These are phyloP conservation scores for Sextonia rubra DNA, from an alignment of 164 flowering plant genomes.

Conservation along the genomic window DNA sequence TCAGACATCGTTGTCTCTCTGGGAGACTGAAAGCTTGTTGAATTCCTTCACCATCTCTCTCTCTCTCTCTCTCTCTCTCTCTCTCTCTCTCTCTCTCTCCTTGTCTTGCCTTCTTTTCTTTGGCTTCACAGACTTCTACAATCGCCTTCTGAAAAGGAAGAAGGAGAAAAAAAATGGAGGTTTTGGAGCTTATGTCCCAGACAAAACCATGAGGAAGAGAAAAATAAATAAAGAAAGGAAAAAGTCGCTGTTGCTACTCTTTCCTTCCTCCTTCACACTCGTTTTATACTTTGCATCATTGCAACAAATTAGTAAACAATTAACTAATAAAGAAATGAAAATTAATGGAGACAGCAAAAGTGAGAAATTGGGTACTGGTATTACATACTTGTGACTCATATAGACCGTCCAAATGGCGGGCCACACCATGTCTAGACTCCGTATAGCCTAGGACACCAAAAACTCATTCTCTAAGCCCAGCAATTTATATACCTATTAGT, in stretches of 20 bases:
- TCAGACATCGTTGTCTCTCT: background rate
- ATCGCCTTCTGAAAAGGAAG: background rate
- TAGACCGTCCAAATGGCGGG: background rate
- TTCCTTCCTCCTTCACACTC: background rate
- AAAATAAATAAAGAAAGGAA: background rate
- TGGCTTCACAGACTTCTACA: background rate
- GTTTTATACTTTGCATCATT: too few species aligned
- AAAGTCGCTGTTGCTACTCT: background rate
- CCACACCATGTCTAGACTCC: background rate
- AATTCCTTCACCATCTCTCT: background rate
- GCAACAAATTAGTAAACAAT: background rate
- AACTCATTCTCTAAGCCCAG: too few species aligned
- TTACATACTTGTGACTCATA: background rate
- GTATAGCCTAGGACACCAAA: too few species aligned
- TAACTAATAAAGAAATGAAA: background rate
- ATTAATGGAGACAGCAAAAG: background rate
- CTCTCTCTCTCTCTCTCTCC: slow-evolving; percentile 12
- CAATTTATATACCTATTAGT: too few species aligned
- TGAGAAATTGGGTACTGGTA: background rate
- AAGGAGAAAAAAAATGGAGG: background rate
- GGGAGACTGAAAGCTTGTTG: background rate
- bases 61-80: slow-evolving; percentile 10
- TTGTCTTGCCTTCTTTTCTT: background rate
- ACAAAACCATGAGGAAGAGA: background rate
- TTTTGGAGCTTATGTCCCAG: background rate